A percentile compares a stretch with the other conserved stretches of the same genome.
Conservation (phyloP, 768 basidiomycete species). For the Suillus cothurnatus region DNA sequence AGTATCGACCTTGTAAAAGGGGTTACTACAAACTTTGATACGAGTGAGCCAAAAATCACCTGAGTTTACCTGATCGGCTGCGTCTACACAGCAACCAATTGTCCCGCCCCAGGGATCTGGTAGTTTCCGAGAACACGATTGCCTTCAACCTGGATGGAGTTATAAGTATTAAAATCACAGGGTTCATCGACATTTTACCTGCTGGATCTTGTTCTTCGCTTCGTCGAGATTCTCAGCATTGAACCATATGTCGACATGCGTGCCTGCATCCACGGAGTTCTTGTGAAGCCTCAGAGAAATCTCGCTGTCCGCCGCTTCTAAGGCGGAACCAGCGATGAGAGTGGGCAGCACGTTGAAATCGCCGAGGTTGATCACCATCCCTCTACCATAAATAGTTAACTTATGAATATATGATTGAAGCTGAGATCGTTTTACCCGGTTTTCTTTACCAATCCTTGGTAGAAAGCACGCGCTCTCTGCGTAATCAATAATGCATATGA, state of each 20-base stretch:
- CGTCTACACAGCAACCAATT: neutral
- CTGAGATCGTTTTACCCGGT: neutral
- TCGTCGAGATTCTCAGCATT: neutral
- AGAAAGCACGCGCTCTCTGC: neutral
- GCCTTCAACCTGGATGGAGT: neutral
- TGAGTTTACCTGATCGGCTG: neutral
- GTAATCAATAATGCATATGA: neutral
- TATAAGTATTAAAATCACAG: neutral
- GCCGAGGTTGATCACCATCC: neutral
- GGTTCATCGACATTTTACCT: neutral
- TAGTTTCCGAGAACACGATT: neutral
- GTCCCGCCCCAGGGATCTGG: neutral
- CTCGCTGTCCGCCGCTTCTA: neutral
- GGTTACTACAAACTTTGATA: neutral
- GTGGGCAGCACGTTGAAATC: neutral
- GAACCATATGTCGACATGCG: neutral
- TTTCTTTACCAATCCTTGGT: neutral
- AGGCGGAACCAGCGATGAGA: neutral
- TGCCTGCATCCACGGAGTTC: neutral
- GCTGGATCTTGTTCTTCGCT: neutral
- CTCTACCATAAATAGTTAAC: neutral
- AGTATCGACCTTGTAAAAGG: neutral
- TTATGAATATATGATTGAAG: neutral
- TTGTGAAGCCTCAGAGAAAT: neutral
- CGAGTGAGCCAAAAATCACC: neutral